A percentile compares a stretch with the other conserved stretches of the same genome.
Conservation (phyloP, 1,284 basidiomycete species). For the Trichosporon asahii region DNA sequence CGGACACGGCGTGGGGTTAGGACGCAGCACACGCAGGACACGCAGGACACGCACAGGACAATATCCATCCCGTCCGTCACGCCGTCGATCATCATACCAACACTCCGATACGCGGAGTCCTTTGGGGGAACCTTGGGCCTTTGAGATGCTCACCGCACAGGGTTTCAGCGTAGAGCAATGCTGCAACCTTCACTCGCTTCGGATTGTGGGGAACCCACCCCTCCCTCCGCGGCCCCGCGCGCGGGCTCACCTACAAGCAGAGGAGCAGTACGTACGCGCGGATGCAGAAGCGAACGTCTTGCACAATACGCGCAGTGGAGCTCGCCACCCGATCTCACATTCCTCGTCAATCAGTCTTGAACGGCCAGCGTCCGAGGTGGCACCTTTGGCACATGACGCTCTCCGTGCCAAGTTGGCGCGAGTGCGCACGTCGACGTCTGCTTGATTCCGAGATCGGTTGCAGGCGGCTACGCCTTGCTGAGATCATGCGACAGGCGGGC, state of each 20-base stretch:
- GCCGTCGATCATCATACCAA: not conserved
- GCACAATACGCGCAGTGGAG: not conserved
- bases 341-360: not conserved
- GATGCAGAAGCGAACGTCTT: not conserved
- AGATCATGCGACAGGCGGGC: not conserved
- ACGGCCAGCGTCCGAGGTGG: no score
- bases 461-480: no score
- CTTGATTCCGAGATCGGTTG: not conserved
- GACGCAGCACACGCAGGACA: not conserved
- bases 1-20: not conserved
- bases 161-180: not conserved
- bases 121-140: no score
- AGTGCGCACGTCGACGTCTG: not conserved
- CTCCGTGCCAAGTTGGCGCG: not conserved
- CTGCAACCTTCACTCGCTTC: not conserved
- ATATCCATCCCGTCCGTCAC: not conserved
- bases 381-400: not conserved
- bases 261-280: not conserved
- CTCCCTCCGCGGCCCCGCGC: no score
- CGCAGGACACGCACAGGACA: not conserved
- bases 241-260: no score
- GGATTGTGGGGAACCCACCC: not conserved
- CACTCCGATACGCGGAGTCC: not conserved
- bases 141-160: not conserved
- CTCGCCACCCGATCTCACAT: not conserved